phyloP scores from a whole-genome alignment of 352 stramenopile genomes.

The Pythium vanterpoolii region DNA sequence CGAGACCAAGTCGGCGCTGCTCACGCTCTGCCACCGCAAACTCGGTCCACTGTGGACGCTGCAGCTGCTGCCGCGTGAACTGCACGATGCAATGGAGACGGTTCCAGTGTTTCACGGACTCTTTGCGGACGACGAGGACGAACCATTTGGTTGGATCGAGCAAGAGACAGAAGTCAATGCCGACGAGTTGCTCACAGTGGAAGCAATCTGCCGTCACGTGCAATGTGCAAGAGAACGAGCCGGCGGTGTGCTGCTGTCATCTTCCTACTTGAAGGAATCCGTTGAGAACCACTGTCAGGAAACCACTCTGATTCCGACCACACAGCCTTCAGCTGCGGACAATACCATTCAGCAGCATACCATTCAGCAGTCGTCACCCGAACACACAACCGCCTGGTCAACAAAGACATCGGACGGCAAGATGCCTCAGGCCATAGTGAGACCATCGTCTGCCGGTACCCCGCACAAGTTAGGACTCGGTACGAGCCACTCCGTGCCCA shows the following conservation, averaged over 20 bases:
- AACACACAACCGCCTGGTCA: too few relatives aligned
- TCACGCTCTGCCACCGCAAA: slow-evolving; percentile 19
- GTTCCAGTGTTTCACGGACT: slow-evolving; percentile 8
- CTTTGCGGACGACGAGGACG: slow-evolving; percentile 15
- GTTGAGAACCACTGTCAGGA: background rate
- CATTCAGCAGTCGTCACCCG: background rate
- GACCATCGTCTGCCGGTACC: slow-evolving; percentile 10
- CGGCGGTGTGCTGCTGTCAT: slow-evolving; percentile 1
- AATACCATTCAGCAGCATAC: background rate
- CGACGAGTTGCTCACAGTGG: background rate
- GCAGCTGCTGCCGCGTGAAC: slow-evolving; percentile 11
- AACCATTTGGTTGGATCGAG: too few relatives aligned
- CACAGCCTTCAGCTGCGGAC: too few relatives aligned
- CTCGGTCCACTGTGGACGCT: slow-evolving; percentile 11
- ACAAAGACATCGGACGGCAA: too few relatives aligned
- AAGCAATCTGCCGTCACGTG: slow-evolving; percentile 9
- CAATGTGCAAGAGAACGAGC: background rate
- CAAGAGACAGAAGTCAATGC: background rate
- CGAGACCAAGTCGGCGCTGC: slow-evolving; percentile 8
- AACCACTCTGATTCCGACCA: background rate
- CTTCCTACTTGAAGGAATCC: background rate
- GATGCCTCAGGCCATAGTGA: too few relatives aligned
- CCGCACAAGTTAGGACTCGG: background rate
- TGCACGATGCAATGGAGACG: background rate
- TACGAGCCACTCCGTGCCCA: background rate